Evolutionary conservation across 257 asterid species (phyloP).

Genomic region (Solanum peruvianum): DNA sequence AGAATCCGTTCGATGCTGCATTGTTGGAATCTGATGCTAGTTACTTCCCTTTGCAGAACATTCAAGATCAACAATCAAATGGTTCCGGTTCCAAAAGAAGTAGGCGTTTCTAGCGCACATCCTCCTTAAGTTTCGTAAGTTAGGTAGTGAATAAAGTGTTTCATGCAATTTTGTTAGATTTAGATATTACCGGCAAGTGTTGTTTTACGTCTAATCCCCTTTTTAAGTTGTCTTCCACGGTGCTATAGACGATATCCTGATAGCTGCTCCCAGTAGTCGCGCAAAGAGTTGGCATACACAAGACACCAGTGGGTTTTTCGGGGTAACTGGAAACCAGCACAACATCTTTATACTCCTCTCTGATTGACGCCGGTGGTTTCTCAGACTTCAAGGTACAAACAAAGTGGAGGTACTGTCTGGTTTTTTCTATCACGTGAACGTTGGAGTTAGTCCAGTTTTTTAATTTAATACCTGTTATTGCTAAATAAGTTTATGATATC

Average conservation of each 20-base stretch:
- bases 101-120: constrained; percentile 21
- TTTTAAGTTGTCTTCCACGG: not conserved
- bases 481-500: not conserved
- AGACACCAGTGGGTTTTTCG: not conserved
- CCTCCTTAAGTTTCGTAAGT: not conserved
- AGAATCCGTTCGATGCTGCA: constrained; percentile 15
- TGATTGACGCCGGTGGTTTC: not conserved
- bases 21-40: constrained; percentile 56
- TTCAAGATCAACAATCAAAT: constrained; percentile 14
- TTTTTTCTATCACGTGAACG: not conserved
- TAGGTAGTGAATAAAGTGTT: not conserved
- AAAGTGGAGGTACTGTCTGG: not conserved
- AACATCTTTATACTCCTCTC: not conserved
- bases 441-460: not conserved
- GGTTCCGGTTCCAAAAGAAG: constrained; percentile 26
- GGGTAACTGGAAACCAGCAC: not conserved
- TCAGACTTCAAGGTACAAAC: not conserved
- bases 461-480: not conserved
- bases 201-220: not conserved
- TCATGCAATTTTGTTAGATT: not conserved
- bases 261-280: not conserved
- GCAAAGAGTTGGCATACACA: not conserved
- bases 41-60: constrained; percentile 13
- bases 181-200: not conserved
- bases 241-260: not conserved